Conservation (phyloP, 768 basidiomycete genomes). For the Dacryopinax primogenitus region DNA sequence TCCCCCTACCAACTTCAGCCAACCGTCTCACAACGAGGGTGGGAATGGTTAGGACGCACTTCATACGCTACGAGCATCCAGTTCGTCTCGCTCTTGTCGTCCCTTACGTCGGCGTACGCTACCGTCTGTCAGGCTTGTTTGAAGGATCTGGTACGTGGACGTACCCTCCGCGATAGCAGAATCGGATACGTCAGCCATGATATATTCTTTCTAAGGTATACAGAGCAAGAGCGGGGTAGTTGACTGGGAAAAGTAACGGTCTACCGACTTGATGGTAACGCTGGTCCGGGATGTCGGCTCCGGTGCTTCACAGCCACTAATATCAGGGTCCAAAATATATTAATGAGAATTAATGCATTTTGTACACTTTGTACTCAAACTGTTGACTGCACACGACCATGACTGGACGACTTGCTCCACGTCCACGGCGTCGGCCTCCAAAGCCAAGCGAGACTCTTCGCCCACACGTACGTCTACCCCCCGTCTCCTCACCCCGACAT, state of each 20-base stretch:
- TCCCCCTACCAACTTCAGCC: slow-evolving; percentile 23
- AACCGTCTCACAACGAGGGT: slow-evolving; percentile 48
- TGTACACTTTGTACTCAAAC: no score
- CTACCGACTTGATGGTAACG: no score
- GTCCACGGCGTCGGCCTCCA: neutral
- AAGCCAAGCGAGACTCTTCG: neutral
- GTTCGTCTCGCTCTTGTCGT: slow-evolving; percentile 72
- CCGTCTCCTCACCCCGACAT: neutral
- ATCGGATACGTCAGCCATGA: slow-evolving; percentile 78
- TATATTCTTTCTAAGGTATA: neutral
- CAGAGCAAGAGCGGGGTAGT: no score
- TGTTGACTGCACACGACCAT: no score
- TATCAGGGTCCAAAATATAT: no score
- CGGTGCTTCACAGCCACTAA: no score
- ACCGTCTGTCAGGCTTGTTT: slow-evolving; percentile 1
- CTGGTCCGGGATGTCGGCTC: no score
- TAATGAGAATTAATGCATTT: no score
- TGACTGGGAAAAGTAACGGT: no score
- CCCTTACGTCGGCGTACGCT: slow-evolving; percentile 83
- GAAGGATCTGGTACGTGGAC: slow-evolving; percentile 23
- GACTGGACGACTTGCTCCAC: no score
- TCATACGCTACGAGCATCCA: slow-evolving; percentile 89
- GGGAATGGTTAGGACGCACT: slow-evolving; percentile 29
- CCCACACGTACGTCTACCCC: neutral
- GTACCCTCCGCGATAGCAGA: slow-evolving; percentile 59